Evolutionary conservation across 2,329 filamentous ascomycete genomes (phyloP).

Genomic region (Beauveria scarabaeidicola): DNA sequence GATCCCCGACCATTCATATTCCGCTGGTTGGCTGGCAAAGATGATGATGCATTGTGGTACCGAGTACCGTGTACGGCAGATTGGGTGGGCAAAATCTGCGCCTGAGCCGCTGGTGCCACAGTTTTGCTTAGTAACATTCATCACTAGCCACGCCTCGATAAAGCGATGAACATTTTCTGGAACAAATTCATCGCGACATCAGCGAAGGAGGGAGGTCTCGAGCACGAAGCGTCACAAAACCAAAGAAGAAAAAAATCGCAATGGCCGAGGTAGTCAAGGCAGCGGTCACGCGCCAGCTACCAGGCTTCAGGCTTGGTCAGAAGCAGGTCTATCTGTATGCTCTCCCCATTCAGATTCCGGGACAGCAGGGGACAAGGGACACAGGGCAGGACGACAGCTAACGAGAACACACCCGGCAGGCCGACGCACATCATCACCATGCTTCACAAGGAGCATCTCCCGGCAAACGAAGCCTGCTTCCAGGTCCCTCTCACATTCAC

Average conservation of each 20-base stretch:
- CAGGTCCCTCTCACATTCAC: conserved; percentile 84
- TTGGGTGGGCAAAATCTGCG: not conserved
- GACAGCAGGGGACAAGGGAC: too few relatives aligned
- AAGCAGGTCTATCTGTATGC: conserved; percentile 51
- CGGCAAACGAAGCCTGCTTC: conserved; percentile 80
- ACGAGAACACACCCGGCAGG: conserved; percentile 36
- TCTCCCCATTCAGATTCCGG: not conserved
- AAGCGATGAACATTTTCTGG: not conserved
- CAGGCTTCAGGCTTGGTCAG: conserved; percentile 39
- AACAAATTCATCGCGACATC: conserved; percentile 4
- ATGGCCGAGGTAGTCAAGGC: conserved; percentile 34
- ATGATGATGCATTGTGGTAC: not conserved
- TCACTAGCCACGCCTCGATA: not conserved
- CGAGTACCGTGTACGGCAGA: not conserved
- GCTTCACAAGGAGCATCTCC: conserved; percentile 60
- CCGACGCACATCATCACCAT: conserved; percentile 76
- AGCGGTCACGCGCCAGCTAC: conserved; percentile 27
- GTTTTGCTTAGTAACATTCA: not conserved
- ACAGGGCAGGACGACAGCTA: not conserved
- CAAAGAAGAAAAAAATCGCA: conserved; percentile 14
- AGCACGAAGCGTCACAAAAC: not conserved
- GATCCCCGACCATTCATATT: too few relatives aligned
- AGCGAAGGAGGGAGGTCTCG: not conserved
- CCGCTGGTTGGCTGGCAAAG: not conserved
- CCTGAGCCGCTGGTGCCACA: not conserved